Evolutionary conservation across 2,329 filamentous ascomycete species (phyloP).

Genomic region (Botrytis medusae): DNA sequence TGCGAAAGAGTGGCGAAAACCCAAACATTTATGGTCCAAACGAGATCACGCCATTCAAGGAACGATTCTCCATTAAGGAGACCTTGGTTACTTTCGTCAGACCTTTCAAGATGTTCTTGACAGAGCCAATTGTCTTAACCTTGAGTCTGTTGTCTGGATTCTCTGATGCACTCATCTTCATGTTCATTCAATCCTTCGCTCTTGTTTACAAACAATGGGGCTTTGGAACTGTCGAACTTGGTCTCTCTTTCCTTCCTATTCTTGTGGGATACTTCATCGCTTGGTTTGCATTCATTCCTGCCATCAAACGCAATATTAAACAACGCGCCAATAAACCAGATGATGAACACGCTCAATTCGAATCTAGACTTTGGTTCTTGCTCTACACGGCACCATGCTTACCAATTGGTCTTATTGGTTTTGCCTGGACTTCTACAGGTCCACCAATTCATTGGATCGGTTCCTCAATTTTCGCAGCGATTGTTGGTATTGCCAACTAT

Average conservation of each 20-base stretch:
- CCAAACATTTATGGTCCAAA: slow-evolving; percentile 66
- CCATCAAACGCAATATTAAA: slow-evolving; percentile 54
- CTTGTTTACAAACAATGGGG: slow-evolving; percentile 68
- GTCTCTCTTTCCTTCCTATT: slow-evolving; percentile 64
- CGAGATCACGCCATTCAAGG: slow-evolving; percentile 62
- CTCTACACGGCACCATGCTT: slow-evolving; percentile 61
- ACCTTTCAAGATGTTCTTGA: slow-evolving; percentile 71
- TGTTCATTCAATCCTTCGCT: slow-evolving; percentile 70
- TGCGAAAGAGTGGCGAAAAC: slow-evolving; percentile 59
- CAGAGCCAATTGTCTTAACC: slow-evolving; percentile 70
- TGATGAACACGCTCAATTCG: slow-evolving; percentile 64
- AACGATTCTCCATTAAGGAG: slow-evolving; percentile 59
- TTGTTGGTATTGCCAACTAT: slow-evolving; percentile 74
- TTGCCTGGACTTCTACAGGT: slow-evolving; percentile 66
- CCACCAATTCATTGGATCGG: slow-evolving; percentile 67
- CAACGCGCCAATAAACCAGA: slow-evolving; percentile 51
- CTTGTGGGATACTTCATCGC: slow-evolving; percentile 65
- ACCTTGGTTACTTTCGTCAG: slow-evolving; percentile 58
- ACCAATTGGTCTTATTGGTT: slow-evolving; percentile 67
- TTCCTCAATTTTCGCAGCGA: slow-evolving; percentile 61
- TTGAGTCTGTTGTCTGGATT: slow-evolving; percentile 72
- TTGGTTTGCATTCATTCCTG: slow-evolving; percentile 59
- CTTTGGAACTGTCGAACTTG: slow-evolving; percentile 57
- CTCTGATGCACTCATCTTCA: slow-evolving; percentile 74
- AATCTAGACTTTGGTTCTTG: slow-evolving; percentile 65